phyloP scores from a whole-genome alignment of 2,329 filamentous ascomycete genomes.

The Fusarium sp. region DNA sequence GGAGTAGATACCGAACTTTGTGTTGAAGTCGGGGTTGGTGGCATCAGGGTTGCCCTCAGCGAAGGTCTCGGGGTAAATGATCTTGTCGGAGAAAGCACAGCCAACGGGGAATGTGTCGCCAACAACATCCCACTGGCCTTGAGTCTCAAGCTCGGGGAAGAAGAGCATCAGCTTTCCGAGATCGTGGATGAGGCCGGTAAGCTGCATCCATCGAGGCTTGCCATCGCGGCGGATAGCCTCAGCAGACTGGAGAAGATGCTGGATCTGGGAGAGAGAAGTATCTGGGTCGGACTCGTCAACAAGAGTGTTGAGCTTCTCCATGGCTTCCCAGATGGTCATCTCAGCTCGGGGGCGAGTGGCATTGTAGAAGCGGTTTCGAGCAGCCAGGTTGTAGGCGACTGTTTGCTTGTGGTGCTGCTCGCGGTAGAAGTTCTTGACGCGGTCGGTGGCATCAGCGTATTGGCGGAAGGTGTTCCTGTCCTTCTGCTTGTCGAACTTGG shows the following conservation, averaged over 20 bases:
- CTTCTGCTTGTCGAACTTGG: constrained; percentile 79
- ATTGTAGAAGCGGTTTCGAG: constrained; percentile 71
- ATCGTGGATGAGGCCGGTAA: constrained; percentile 83
- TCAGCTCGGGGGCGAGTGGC: constrained; percentile 72
- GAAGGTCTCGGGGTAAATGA: constrained; percentile 87
- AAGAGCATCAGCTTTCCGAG: constrained; percentile 85
- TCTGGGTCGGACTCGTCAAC: constrained; percentile 94
- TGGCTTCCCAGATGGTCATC: constrained; percentile 92
- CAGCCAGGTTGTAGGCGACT: constrained; percentile 85
- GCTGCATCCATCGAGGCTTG: constrained; percentile 85
- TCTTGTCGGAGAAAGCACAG: constrained; percentile 78
- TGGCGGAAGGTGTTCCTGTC: constrained; percentile 86
- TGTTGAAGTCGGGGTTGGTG: constrained; percentile 78
- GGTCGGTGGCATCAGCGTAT: constrained; percentile 85
- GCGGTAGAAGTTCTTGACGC: constrained; percentile 88
- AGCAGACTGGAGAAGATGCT: constrained; percentile 88
- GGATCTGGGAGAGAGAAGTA: constrained; percentile 87
- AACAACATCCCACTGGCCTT: constrained; percentile 94
- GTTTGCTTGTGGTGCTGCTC: constrained; percentile 80
- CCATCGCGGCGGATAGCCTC: constrained; percentile 90
- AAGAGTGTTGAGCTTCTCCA: constrained; percentile 91
- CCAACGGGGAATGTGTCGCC: constrained; percentile 87
- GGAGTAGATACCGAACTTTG: constrained; percentile 83
- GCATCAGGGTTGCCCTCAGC: constrained; percentile 77
- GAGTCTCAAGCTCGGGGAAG: constrained; percentile 73